Conservation (phyloP, 345 rosid species). For the Schrenkiella parvula region DNA sequence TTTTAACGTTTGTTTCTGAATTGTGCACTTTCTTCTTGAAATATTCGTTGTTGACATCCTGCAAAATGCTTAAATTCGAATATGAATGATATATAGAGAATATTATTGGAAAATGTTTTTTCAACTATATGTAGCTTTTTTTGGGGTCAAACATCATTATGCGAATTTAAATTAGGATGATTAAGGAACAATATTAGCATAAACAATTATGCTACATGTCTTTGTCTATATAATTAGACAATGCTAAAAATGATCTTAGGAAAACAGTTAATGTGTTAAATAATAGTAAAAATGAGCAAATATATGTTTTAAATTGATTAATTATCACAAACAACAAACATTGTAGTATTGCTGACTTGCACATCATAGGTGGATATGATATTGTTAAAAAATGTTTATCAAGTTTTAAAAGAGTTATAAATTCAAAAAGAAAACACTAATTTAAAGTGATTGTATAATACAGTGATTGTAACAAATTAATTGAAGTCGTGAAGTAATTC, state of each 20-base stretch:
- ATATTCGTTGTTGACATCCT: conserved; percentile 29
- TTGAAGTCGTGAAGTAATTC: neutral
- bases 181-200: no score
- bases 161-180: neutral
- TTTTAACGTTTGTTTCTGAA: neutral
- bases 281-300: neutral
- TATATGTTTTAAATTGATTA: neutral
- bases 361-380: neutral
- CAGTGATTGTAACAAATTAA: neutral
- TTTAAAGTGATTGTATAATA: neutral
- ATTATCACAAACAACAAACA: neutral
- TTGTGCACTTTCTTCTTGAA: conserved; percentile 20
- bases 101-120: neutral
- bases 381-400: neutral
- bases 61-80: conserved; percentile 16
- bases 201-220: neutral
- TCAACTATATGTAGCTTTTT: neutral
- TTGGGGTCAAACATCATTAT: neutral
- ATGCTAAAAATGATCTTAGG: neutral
- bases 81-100: neutral
- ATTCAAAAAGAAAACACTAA: neutral
- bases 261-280: neutral
- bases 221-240: neutral
- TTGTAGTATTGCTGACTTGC: neutral
- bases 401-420: neutral